These are phyloP conservation scores for Cordyceps pruinosa DNA, from an alignment of 2,329 filamentous ascomycete species.

Conservation along the genomic window DNA sequence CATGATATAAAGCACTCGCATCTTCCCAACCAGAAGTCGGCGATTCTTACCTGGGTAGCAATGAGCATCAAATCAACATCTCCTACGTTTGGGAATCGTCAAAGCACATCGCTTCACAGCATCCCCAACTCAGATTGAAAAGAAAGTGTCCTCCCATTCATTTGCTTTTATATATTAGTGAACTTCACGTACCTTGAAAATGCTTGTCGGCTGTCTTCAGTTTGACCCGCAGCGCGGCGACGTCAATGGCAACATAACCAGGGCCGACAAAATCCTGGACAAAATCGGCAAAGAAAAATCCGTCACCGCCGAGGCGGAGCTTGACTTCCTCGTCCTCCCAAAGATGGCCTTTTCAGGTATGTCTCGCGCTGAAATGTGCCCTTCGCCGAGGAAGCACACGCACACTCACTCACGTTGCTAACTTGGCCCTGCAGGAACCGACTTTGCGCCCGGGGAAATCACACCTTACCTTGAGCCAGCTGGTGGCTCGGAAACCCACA, in stretches of 20 bases:
- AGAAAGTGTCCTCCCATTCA: not conserved
- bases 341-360: constrained; percentile 61
- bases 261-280: constrained; percentile 57
- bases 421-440: not conserved
- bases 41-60: not conserved
- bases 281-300: constrained; percentile 24
- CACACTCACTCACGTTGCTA: not conserved
- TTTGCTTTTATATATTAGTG: too few relatives aligned
- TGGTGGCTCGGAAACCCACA: constrained; percentile 56
- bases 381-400: not conserved
- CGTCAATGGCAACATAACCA: constrained; percentile 61
- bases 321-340: constrained; percentile 67
- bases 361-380: too few relatives aligned
- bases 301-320: constrained; percentile 32
- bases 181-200: constrained; percentile 24
- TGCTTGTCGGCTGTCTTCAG: constrained; percentile 65
- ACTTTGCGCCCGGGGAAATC: constrained; percentile 63
- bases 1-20: not conserved
- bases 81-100: not conserved
- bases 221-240: constrained; percentile 66
- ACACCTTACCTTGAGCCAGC: constrained; percentile 60
- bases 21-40: not conserved
- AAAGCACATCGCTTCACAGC: not conserved
- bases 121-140: not conserved
- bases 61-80: not conserved